Evolutionary conservation across 768 basidiomycete genomes (phyloP).

Genomic region (Kwoniella pini): DNA sequence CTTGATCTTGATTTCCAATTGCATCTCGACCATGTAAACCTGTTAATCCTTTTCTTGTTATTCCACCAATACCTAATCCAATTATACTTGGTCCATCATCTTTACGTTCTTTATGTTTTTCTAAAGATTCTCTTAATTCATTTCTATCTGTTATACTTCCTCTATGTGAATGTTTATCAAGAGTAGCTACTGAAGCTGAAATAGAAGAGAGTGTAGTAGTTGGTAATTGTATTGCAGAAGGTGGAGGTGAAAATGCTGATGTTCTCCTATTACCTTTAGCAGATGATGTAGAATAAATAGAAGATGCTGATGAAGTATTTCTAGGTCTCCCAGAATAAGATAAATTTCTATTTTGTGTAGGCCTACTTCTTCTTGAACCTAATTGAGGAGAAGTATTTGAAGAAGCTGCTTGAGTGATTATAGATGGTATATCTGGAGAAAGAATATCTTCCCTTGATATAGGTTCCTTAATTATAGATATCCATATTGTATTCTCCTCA

Average conservation of each 20-base stretch:
- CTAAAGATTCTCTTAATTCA: constrained; percentile 32
- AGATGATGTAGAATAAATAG: constrained; percentile 11
- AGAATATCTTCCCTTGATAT: neutral
- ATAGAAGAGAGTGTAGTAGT: constrained; percentile 26
- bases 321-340: constrained; percentile 20
- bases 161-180: constrained; percentile 17
- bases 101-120: constrained; percentile 30
- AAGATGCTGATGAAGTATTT: constrained; percentile 40
- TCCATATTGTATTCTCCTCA: constrained; percentile 40
- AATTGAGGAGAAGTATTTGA: constrained; percentile 12
- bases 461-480: constrained; percentile 2
- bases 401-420: constrained; percentile 5
- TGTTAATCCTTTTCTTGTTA: constrained; percentile 31
- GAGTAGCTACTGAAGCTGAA: constrained; percentile 20
- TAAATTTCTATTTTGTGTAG: neutral
- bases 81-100: constrained; percentile 22
- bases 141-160: constrained; percentile 14
- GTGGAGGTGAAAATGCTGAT: constrained; percentile 44
- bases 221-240: constrained; percentile 21
- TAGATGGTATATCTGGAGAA: constrained; percentile 9
- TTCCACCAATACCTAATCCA: constrained; percentile 34
- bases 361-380: constrained; percentile 4
- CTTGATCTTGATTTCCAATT: neutral
- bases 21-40: constrained; percentile 43
- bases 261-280: constrained; percentile 18